phyloP scores from a whole-genome alignment of 2,329 filamentous ascomycete species.

The Neonectria neomacrospora region DNA sequence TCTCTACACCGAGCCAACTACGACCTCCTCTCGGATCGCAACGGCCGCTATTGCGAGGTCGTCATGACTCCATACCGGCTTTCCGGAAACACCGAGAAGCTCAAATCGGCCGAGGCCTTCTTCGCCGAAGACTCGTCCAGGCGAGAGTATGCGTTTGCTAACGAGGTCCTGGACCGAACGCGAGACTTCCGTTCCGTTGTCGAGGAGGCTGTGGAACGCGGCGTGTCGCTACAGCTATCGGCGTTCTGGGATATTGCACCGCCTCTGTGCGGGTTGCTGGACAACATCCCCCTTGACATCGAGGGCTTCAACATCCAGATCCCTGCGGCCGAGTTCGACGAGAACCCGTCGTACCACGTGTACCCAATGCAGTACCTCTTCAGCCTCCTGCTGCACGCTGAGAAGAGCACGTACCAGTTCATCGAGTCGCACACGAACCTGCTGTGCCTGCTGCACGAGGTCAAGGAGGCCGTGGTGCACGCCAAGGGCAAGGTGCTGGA shows the following conservation, averaged over 20 bases:
- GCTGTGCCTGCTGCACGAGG: constrained; percentile 89
- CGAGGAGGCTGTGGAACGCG: constrained; percentile 85
- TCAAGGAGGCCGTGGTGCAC: constrained; percentile 80
- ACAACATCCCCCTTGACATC: constrained; percentile 76
- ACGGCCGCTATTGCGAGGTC: constrained; percentile 86
- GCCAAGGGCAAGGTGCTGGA: constrained; percentile 76
- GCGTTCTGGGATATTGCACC: constrained; percentile 99
- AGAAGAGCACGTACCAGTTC: constrained; percentile 95
- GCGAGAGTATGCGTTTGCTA: constrained; percentile 76
- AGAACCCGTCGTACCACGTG: constrained; percentile 83
- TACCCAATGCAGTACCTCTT: constrained; percentile 93
- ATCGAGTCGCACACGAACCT: constrained; percentile 95
- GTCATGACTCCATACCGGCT: constrained; percentile 83
- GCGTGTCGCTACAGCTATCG: constrained; percentile 89
- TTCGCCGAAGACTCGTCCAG: constrained; percentile 82
- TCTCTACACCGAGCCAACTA: constrained; percentile 85
- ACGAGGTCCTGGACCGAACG: constrained; percentile 77
- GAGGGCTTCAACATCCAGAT: constrained; percentile 78
- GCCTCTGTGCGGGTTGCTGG: constrained; percentile 78
- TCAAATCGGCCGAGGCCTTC: constrained; percentile 81
- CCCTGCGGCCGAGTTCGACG: constrained; percentile 80
- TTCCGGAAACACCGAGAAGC: constrained; percentile 81
- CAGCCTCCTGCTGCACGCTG: constrained; percentile 83
- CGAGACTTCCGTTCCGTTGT: constrained; percentile 82
- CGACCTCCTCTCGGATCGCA: constrained; percentile 84